phyloP scores from a whole-genome alignment of 2,329 filamentous ascomycete species.

The Venturia pyrina region DNA sequence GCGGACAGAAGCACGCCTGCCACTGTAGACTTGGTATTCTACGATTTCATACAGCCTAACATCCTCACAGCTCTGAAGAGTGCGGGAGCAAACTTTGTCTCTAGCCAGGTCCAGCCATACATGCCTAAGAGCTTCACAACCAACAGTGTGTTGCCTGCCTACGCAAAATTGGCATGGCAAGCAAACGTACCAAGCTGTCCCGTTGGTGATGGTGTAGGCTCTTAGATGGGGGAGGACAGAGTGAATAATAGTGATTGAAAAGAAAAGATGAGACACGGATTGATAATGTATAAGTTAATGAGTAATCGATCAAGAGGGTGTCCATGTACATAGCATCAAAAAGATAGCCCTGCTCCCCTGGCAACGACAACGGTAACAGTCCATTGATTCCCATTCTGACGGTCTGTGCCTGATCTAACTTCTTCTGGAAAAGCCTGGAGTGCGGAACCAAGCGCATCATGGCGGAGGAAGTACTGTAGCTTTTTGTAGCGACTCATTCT shows the following conservation, averaged over 20 bases:
- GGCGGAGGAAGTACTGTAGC: background rate
- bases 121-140: slow-evolving; percentile 31
- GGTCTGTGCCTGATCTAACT: background rate
- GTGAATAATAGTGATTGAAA: background rate
- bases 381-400: too few relatives aligned
- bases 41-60: slow-evolving; percentile 37
- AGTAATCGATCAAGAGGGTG: background rate
- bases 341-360: background rate
- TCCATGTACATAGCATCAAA: background rate
- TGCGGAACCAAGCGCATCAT: background rate
- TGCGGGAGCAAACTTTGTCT: slow-evolving; percentile 24
- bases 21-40: slow-evolving; percentile 43
- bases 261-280: background rate
- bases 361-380: too few relatives aligned
- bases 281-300: background rate
- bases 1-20: slow-evolving; percentile 31
- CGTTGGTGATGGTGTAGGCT: slow-evolving; percentile 25
- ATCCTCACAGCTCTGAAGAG: slow-evolving; percentile 27
- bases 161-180: slow-evolving; percentile 33
- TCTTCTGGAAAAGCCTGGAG: background rate
- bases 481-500: background rate
- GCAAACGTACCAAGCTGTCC: slow-evolving; percentile 30
- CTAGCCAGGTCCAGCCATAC: slow-evolving; percentile 26
- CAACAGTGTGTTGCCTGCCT: slow-evolving; percentile 31
- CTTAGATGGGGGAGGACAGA: background rate